Percentiles rank a stretch among this genome's conserved stretches.
phyloP scores from a whole-genome alignment of 2,329 filamentous ascomycete genomes.

The Aspergillus proliferans region DNA sequence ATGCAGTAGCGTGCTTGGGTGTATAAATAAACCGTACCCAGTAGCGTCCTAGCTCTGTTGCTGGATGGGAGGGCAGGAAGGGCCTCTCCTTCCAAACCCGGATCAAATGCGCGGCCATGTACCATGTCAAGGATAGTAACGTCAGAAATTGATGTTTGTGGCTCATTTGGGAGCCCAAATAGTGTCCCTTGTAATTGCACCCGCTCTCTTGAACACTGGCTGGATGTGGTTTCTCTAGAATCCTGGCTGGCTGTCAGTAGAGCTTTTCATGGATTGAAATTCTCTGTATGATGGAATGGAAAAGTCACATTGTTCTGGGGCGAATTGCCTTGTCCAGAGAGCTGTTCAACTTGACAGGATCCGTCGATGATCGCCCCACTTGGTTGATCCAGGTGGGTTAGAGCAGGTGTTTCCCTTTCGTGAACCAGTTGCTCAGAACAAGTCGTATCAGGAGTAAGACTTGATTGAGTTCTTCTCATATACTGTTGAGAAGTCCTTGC shows the following conservation, averaged over 20 bases:
- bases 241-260: background rate
- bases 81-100: slow-evolving; percentile 1
- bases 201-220: background rate
- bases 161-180: background rate
- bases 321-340: background rate
- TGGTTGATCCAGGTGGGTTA: background rate
- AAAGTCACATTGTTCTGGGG: background rate
- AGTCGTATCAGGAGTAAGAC: background rate
- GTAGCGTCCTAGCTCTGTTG: slow-evolving; percentile 5
- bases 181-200: background rate
- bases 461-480: background rate
- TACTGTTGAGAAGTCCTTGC: background rate
- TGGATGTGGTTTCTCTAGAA: background rate
- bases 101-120: background rate
- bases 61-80: slow-evolving; percentile 9
- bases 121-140: slow-evolving; percentile 4
- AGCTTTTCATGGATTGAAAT: background rate
- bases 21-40: slow-evolving; percentile 15
- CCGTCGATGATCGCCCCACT: background rate
- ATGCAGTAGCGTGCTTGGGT: slow-evolving; percentile 16
- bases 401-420: background rate
- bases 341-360: background rate
- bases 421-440: background rate
- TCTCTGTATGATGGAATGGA: background rate
- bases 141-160: background rate